phyloP scores from a whole-genome alignment of 192 early-diverging fungal genomes.

The Pilobolus umbonatus region DNA sequence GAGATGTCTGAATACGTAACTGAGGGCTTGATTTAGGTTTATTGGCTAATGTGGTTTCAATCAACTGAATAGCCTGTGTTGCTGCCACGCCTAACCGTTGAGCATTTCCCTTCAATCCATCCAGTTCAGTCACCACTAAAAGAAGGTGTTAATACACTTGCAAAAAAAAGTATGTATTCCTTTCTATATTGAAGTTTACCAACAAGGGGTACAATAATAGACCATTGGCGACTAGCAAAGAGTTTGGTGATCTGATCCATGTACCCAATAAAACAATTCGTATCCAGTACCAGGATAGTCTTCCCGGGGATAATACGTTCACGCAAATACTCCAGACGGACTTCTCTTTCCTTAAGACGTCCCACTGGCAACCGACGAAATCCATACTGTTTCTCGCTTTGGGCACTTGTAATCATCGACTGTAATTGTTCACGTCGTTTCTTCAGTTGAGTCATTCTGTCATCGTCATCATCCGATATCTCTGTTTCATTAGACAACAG shows the following conservation, averaged over 20 bases:
- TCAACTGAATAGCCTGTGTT: slow-evolving; percentile 36
- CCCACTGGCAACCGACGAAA: slow-evolving; percentile 14
- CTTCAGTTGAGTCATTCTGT: slow-evolving; percentile 23
- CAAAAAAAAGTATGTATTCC: background rate
- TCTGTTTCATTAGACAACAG: slow-evolving; percentile 20
- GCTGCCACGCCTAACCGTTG: slow-evolving; percentile 46
- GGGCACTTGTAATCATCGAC: slow-evolving; percentile 1
- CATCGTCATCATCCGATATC: slow-evolving; percentile 12
- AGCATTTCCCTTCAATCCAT: slow-evolving; percentile 46
- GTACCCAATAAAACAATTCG: slow-evolving; percentile 54
- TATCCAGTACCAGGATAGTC: slow-evolving; percentile 49
- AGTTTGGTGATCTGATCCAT: slow-evolving; percentile 39
- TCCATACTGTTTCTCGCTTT: slow-evolving; percentile 5
- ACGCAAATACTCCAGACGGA: background rate
- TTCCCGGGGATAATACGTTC: slow-evolving; percentile 29
- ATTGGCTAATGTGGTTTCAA: slow-evolving; percentile 37
- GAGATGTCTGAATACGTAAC: slow-evolving; percentile 49
- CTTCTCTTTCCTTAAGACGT: slow-evolving; percentile 17
- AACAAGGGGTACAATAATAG: slow-evolving; percentile 48
- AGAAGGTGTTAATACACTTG: background rate
- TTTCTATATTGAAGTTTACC: slow-evolving; percentile 23
- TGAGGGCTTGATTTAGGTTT: slow-evolving; percentile 20
- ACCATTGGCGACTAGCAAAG: slow-evolving; percentile 41
- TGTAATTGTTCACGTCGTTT: slow-evolving; percentile 32
- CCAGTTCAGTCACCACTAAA: slow-evolving; percentile 52